These are phyloP conservation scores for Trypanosoma brucei DNA, from an alignment of 208 protist species.

Conservation along the genomic window DNA sequence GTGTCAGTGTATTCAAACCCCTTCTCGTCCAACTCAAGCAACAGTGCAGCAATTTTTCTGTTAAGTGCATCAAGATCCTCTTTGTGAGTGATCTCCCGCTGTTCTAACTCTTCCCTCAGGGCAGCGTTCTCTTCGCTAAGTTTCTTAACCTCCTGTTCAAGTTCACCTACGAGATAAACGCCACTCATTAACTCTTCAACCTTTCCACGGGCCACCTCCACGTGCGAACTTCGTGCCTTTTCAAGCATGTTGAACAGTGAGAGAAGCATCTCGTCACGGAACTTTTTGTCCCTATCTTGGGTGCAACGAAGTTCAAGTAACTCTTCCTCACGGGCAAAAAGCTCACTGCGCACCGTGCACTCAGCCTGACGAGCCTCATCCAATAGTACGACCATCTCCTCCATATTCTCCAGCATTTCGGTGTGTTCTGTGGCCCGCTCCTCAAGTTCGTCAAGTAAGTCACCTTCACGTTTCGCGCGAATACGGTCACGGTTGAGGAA, in stretches of 20 bases:
- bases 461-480: neutral
- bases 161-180: neutral
- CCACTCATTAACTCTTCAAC: slow-evolving; percentile 7
- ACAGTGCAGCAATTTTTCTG: slow-evolving; percentile 17
- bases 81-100: slow-evolving; percentile 1
- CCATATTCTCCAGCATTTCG: slow-evolving; percentile 26
- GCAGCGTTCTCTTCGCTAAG: slow-evolving; percentile 16
- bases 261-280: neutral
- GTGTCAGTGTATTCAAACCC: slow-evolving; percentile 36
- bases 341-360: slow-evolving; percentile 8
- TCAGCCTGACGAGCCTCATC: slow-evolving; percentile 25
- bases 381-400: slow-evolving; percentile 23
- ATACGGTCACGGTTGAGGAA: slow-evolving; percentile 1
- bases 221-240: neutral
- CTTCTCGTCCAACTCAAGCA: slow-evolving; percentile 30
- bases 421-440: slow-evolving; percentile 19
- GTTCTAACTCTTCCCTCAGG: slow-evolving; percentile 11
- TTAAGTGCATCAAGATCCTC: slow-evolving; percentile 20
- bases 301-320: slow-evolving; percentile 7
- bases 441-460: slow-evolving; percentile 19
- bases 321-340: slow-evolving; percentile 21
- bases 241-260: neutral
- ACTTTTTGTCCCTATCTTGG: slow-evolving; percentile 3
- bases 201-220: neutral
- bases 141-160: slow-evolving; percentile 6